These are phyloP conservation scores for Metschnikowia dekortorum DNA, from an alignment of 805 yeast species.

Conservation along the genomic window DNA sequence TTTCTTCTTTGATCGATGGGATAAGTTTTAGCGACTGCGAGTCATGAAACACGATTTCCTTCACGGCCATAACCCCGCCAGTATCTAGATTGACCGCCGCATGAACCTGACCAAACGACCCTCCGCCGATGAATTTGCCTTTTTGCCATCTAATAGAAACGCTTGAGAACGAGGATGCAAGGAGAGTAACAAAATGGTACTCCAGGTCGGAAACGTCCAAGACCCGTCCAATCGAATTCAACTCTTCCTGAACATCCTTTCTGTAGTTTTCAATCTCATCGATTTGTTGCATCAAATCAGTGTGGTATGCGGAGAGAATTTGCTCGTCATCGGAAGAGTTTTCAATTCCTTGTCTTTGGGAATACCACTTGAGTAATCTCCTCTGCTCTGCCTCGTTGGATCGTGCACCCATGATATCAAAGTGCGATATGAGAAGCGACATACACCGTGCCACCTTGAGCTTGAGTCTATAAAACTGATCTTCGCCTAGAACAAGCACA, in stretches of 20 bases:
- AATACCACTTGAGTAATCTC: conserved; percentile 50
- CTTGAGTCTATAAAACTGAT: conserved; percentile 67
- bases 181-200: conserved; percentile 76
- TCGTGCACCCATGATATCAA: conserved; percentile 97
- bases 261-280: conserved; percentile 57
- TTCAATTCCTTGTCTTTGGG: conserved; percentile 50
- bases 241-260: conserved; percentile 37
- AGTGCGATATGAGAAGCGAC: conserved; percentile 89
- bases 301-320: conserved; percentile 49
- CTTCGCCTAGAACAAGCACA: conserved; percentile 73
- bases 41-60: conserved; percentile 89
- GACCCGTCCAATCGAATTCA: conserved; percentile 71
- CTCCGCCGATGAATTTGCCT: conserved; percentile 89
- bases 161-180: conserved; percentile 85
- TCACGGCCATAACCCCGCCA: conserved; percentile 95
- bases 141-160: conserved; percentile 97
- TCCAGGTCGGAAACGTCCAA: conserved; percentile 84
- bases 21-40: conserved; percentile 77
- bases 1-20: conserved; percentile 89
- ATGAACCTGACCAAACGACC: conserved; percentile 91
- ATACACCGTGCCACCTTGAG: conserved; percentile 90
- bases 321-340: conserved; percentile 38
- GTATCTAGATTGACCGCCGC: conserved; percentile 91
- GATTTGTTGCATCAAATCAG: conserved; percentile 65
- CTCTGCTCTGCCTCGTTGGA: conserved; percentile 65